phyloP scores from a whole-genome alignment of 2,329 filamentous ascomycete genomes.

The Diaporthe citriasiana region DNA sequence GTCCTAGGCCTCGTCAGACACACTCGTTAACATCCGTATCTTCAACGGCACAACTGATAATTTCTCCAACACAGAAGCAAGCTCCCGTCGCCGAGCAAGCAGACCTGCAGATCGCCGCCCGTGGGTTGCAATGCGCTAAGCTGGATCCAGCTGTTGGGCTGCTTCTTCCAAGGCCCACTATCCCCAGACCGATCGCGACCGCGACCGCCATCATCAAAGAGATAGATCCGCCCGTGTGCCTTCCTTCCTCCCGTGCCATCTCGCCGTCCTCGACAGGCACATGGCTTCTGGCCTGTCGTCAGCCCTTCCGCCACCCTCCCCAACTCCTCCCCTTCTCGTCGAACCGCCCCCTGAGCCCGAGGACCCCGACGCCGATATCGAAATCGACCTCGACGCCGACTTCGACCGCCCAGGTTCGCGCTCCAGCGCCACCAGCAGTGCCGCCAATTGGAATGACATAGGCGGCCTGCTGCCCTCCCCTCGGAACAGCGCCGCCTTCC shows the following conservation, averaged over 20 bases:
- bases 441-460: conserved; percentile 42
- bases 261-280: conserved; percentile 40
- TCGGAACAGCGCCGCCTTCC: conserved; percentile 45
- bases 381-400: conserved; percentile 46
- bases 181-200: conserved; percentile 30
- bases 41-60: conserved; percentile 4
- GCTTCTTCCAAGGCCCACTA: conserved; percentile 28
- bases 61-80: background rate
- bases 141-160: conserved; percentile 36
- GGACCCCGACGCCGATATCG: conserved; percentile 43
- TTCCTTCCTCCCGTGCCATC: conserved; percentile 4
- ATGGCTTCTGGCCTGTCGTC: conserved; percentile 74
- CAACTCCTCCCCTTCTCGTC: conserved; percentile 70
- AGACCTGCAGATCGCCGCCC: conserved; percentile 28
- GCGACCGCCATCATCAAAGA: conserved; percentile 33
- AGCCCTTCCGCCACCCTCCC: conserved; percentile 73
- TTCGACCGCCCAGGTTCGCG: conserved; percentile 46
- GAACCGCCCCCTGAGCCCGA: conserved; percentile 59
- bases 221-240: background rate
- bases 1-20: background rate
- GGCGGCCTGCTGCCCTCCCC: conserved; percentile 36
- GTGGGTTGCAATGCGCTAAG: conserved; percentile 38
- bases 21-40: background rate
- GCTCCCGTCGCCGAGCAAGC: conserved; percentile 22
- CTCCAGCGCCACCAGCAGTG: conserved; percentile 44